Base-by-base conservation (phyloP, 768 basidiomycete genomes). In the Paxillus rubicundulus region DNA sequence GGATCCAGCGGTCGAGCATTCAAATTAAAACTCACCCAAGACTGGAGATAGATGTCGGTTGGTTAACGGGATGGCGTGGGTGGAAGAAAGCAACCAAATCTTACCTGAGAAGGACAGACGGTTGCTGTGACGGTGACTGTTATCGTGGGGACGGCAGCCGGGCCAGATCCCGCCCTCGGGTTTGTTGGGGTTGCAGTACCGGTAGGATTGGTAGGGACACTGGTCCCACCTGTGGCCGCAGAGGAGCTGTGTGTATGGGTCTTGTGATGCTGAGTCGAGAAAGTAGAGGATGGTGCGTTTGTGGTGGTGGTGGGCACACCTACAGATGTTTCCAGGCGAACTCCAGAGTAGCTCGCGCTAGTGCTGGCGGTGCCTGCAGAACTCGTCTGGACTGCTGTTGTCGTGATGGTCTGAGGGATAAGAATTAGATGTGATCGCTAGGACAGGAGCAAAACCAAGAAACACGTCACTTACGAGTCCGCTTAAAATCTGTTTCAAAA, bases 121-220 rank as follows among this genome's bases (percentile, higher is more conserved):
- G 47, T 49, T 9, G 53, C 47, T 7, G 60, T 65, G n/a, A 52
- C 50, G 0, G 63, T 64, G 6, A 66, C 61, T 0, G 64, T 58
- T n/a, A 45, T 49, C 0, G 49, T 49, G 12, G 28, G 7, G 7
- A 28, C 18, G 24, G 28, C 7, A 14, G n/a, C 17, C 8, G 33
- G 36, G 34, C 12, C 5, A 49, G 24, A 24, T 24, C 27, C 33
- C 56, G 59, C 10, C 7, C 24, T 9, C 13, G 42, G 10, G 7
- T 10, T 44, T 12, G 54, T 36, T 16, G 24, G 37, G 5, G 37
- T 24, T 3, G 13, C 39, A 2, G 33, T 28, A 16, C 45, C 18
- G 13, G 1, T 10, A 16, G 57, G 40, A 9, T 40, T 40, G 8
- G 54, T 30, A 40, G 34, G 46, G 9, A 52, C 46, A 16, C 48